These are phyloP conservation scores for Cutaneotrichosporon arboriforme DNA, from an alignment of 1,284 basidiomycete species.

Conservation along the genomic window DNA sequence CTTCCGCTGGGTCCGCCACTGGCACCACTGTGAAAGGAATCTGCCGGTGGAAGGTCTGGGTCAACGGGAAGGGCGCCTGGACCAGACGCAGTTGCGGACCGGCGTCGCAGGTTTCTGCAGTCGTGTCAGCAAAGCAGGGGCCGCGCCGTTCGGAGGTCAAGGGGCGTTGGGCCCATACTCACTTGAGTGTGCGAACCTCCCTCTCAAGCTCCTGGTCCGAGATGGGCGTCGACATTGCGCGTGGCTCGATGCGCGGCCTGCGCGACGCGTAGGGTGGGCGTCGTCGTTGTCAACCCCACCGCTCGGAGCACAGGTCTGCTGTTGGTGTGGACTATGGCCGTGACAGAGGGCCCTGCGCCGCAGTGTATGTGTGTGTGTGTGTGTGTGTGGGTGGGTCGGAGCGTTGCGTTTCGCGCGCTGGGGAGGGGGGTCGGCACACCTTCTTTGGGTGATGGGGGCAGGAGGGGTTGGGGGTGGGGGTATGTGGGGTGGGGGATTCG, in stretches of 20 bases:
- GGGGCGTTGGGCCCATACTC: constrained; percentile 14
- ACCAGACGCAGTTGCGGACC: constrained; percentile 64
- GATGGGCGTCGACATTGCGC: constrained; percentile 25
- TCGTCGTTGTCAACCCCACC: neutral
- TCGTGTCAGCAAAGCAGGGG: neutral
- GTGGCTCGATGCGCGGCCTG: constrained; percentile 5
- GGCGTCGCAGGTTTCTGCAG: constrained; percentile 65
- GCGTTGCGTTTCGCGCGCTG: too few relatives aligned
- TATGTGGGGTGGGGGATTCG: too few relatives aligned
- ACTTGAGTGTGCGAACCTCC: constrained; percentile 70
- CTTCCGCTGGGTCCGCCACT: neutral
- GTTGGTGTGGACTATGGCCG: too few relatives aligned
- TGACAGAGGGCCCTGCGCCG: too few relatives aligned
- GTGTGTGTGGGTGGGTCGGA: too few relatives aligned
- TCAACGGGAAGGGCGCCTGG: constrained; percentile 75
- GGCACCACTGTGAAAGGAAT: constrained; percentile 2
- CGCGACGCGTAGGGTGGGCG: constrained; percentile 3
- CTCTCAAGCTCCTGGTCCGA: constrained; percentile 75
- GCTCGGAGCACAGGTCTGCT: too few relatives aligned
- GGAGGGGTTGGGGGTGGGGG: neutral
- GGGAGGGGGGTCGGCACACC: too few relatives aligned
- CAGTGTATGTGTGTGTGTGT: too few relatives aligned
- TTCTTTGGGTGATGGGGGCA: neutral
- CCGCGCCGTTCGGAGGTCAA: neutral
- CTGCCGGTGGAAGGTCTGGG: constrained; percentile 67